A percentile compares a stretch with the other conserved stretches of the same genome.
Evolutionary conservation across 192 early-diverging fungal species (phyloP).

Genomic region (Backusella psychrophila): DNA sequence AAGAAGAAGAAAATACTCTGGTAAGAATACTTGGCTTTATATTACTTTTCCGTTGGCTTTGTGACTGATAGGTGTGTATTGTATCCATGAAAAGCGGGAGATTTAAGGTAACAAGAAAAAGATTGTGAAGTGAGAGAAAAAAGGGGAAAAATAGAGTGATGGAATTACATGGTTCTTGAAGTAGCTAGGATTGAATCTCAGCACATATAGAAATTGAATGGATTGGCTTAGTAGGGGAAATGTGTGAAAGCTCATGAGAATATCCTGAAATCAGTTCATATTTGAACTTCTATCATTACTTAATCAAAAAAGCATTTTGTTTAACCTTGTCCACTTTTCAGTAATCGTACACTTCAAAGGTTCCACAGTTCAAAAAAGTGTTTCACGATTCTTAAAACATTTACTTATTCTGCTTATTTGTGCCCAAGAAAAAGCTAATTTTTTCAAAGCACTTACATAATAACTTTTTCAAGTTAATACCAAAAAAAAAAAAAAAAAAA

Average conservation of each 20-base stretch:
- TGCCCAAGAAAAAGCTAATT: neutral
- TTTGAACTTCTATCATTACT: neutral
- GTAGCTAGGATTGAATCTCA: neutral
- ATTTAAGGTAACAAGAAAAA: conserved; percentile 3
- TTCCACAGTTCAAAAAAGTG: neutral
- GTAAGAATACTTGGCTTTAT: neutral
- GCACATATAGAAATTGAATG: neutral
- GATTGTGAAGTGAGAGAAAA: neutral
- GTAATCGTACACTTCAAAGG: neutral
- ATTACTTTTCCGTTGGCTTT: neutral
- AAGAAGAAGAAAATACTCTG: neutral
- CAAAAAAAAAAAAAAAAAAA: neutral
- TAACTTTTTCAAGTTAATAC: neutral
- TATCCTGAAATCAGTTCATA: neutral
- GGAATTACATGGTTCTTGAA: conserved; percentile 2
- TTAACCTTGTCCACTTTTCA: neutral
- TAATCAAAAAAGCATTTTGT: neutral
- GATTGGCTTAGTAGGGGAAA: neutral
- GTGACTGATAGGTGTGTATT: neutral
- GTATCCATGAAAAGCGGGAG: neutral
- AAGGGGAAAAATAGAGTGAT: neutral
- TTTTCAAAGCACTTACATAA: neutral
- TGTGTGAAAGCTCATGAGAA: neutral
- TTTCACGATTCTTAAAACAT: neutral
- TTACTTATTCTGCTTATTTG: neutral